Evolutionary conservation across 495 filamentous ascomycete genomes (phyloP).

Genomic region (Lasiosphaeris hirsuta): DNA sequence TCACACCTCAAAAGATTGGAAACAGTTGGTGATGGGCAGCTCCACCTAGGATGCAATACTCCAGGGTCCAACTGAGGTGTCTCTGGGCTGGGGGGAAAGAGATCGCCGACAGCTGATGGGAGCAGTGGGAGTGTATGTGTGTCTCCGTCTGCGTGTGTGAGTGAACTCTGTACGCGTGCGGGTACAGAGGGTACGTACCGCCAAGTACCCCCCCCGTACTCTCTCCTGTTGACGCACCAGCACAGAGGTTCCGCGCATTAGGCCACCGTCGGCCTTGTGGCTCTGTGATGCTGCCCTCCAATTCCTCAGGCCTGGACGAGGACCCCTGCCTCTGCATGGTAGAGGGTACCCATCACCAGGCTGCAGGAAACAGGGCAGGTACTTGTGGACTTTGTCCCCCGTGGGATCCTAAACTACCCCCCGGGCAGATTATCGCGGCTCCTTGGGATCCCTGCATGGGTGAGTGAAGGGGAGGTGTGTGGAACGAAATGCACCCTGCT

Average conservation of each 20-base stretch:
- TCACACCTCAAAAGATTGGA: no score
- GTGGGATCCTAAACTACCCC: not conserved
- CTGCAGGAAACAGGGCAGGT: constrained; percentile 7
- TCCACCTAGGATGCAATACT: no score
- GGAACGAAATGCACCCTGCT: constrained; percentile 1
- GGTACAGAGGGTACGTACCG: no score
- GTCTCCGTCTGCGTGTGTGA: no score
- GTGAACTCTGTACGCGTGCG: no score
- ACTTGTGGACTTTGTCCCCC: constrained; percentile 1
- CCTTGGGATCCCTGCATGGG: constrained; percentile 12
- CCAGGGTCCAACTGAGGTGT: no score
- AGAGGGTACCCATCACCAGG: constrained; percentile 5
- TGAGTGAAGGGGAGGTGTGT: not conserved
- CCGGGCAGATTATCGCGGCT: constrained; percentile 5
- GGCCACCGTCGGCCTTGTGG: not conserved
- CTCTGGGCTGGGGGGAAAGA: no score
- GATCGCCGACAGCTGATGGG: no score
- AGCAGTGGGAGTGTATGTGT: no score
- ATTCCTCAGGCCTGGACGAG: not conserved
- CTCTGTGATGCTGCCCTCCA: not conserved
- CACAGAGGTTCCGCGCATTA: constrained; percentile 2
- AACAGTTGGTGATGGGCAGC: no score
- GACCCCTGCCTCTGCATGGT: not conserved
- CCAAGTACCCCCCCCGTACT: no score
- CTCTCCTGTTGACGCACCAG: not conserved